Conservation (phyloP, 2,329 filamentous ascomycete species). For the Elsinoe batatas region DNA sequence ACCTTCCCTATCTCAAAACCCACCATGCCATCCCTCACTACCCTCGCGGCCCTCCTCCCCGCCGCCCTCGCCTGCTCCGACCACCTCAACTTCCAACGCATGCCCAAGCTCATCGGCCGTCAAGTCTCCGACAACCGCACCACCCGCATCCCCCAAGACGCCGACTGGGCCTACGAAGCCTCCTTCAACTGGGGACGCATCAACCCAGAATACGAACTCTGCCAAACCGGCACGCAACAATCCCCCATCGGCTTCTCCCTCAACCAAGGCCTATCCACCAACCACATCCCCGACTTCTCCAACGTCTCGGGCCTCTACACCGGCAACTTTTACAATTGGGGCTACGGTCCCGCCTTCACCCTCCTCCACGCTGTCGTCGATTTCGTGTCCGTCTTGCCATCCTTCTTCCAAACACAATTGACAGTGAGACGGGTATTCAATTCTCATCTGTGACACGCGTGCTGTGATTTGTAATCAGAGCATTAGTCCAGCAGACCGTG, state of each 20-base stretch:
- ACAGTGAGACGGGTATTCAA: too few species aligned
- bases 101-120: conserved; percentile 1
- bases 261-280: conserved; percentile 20
- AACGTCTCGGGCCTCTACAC: conserved; percentile 19
- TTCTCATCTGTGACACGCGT: too few species aligned
- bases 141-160: not conserved
- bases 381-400: too few species aligned
- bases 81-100: conserved; percentile 3
- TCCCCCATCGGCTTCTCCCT: conserved; percentile 39
- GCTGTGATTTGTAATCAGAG: too few species aligned
- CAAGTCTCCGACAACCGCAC: conserved; percentile 5
- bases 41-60: conserved; percentile 11
- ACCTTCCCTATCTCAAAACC: not conserved
- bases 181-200: conserved; percentile 34
- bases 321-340: conserved; percentile 29
- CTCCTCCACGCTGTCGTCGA: too few species aligned
- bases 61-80: conserved; percentile 12
- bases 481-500: too few species aligned
- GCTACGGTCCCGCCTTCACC: conserved; percentile 39
- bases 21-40: conserved; percentile 7
- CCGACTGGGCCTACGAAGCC: conserved; percentile 27
- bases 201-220: conserved; percentile 32
- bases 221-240: conserved; percentile 43
- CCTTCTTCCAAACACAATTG: too few species aligned
- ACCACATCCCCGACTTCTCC: conserved; percentile 26